Conservation (phyloP, 2,329 filamentous ascomycete genomes). For the Neurospora sp. region DNA sequence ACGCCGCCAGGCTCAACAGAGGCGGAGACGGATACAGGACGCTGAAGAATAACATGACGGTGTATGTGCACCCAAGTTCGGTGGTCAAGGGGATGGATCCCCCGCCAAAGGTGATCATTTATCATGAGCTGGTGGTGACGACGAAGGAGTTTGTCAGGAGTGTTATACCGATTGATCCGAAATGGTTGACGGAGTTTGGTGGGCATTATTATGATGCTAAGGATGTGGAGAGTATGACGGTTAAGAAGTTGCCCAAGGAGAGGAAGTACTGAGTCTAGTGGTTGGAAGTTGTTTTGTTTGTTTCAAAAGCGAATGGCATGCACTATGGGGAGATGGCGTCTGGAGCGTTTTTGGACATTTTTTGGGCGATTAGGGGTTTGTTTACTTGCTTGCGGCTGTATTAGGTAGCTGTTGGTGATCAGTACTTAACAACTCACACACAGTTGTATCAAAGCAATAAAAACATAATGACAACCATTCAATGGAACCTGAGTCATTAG, state of each 20-base stretch:
- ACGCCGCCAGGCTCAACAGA: constrained; percentile 73
- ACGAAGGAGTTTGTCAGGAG: constrained; percentile 89
- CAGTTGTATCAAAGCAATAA: background rate
- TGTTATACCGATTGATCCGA: constrained; percentile 72
- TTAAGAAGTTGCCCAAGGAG: constrained; percentile 49
- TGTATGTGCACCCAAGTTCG: constrained; percentile 83
- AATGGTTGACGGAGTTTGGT: constrained; percentile 81
- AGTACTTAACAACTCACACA: background rate
- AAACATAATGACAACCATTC: background rate
- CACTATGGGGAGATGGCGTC: background rate
- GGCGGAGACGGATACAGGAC: constrained; percentile 84
- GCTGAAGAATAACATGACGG: constrained; percentile 79
- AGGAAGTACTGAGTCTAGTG: constrained; percentile 10
- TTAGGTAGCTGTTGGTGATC: background rate
- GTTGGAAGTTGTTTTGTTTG: background rate
- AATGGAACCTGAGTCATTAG: background rate
- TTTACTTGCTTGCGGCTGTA: background rate
- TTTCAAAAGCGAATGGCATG: background rate
- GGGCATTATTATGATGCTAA: constrained; percentile 93
- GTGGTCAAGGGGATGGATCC: constrained; percentile 72
- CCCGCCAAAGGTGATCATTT: constrained; percentile 71
- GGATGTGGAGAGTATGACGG: constrained; percentile 74
- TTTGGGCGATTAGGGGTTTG: background rate
- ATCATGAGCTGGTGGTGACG: constrained; percentile 73
- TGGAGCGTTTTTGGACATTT: background rate